These are phyloP conservation scores for Verticillium zaregamsianum DNA, from an alignment of 2,329 filamentous ascomycete species.

Conservation along the genomic window DNA sequence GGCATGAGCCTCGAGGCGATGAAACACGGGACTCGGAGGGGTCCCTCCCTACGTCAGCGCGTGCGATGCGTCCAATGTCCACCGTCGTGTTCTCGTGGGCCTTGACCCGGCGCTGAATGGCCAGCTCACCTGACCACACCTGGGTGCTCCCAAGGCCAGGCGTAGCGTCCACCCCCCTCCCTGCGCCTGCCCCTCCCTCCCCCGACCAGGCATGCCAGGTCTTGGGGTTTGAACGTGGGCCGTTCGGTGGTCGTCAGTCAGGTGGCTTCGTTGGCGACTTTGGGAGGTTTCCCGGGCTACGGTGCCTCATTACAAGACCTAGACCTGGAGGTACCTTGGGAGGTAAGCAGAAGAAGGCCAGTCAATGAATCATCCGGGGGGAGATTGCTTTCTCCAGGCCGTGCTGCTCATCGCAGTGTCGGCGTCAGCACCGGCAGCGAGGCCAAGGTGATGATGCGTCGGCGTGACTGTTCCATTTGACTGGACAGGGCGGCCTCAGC, in stretches of 20 bases:
- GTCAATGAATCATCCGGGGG: conserved; percentile 1
- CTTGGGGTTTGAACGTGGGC: not conserved
- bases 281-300: not conserved
- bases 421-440: not conserved
- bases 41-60: conserved; percentile 2
- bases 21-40: not conserved
- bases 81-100: not conserved
- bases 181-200: too few species aligned
- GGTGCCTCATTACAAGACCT: too few species aligned
- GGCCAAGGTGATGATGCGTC: not conserved
- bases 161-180: not conserved
- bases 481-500: not conserved
- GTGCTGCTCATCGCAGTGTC: not conserved
- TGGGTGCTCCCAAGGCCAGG: not conserved
- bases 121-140: conserved; percentile 1
- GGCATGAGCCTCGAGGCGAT: not conserved
- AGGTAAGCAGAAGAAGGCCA: not conserved
- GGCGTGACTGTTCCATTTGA: not conserved
- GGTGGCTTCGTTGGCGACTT: not conserved
- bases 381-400: not conserved
- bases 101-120: conserved; percentile 3
- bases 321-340: not conserved
- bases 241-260: not conserved
- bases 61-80: not conserved
- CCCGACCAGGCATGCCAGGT: not conserved